phyloP scores from a whole-genome alignment of 352 stramenopile species.

The Phytophthora aleatoria region DNA sequence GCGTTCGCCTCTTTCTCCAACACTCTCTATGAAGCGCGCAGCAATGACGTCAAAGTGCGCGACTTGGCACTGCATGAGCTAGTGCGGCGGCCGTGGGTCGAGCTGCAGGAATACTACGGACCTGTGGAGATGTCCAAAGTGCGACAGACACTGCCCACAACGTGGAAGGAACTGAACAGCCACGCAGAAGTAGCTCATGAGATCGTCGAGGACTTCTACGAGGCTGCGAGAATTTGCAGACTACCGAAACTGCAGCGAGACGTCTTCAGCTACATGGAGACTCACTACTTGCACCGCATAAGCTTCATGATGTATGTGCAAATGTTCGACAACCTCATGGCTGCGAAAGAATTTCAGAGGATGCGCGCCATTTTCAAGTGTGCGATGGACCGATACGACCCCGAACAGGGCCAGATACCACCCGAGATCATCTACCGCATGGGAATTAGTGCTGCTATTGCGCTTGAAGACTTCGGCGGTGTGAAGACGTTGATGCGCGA shows the following conservation, averaged over 20 bases:
- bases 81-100: slow-evolving; percentile 31
- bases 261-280: slow-evolving; percentile 50
- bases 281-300: slow-evolving; percentile 32
- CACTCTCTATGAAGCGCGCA: slow-evolving; percentile 2
- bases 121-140: slow-evolving; percentile 28
- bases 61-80: slow-evolving; percentile 40
- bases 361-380: slow-evolving; percentile 42
- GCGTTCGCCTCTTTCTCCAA: slow-evolving; percentile 12
- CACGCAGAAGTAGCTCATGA: slow-evolving; percentile 20
- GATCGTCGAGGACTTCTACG: slow-evolving; percentile 43
- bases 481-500: slow-evolving; percentile 41
- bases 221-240: slow-evolving; percentile 29
- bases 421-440: slow-evolving; percentile 70
- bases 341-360: slow-evolving; percentile 18
- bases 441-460: slow-evolving; percentile 50
- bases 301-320: slow-evolving; percentile 51
- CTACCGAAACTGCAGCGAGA: slow-evolving; percentile 37
- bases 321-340: slow-evolving; percentile 44
- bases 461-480: slow-evolving; percentile 34
- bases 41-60: slow-evolving; percentile 24
- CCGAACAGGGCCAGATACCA: slow-evolving; percentile 18
- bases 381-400: slow-evolving; percentile 34
- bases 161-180: slow-evolving; percentile 32
- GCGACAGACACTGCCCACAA: slow-evolving; percentile 28
- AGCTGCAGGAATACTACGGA: slow-evolving; percentile 35